Percentiles rank a stretch among this genome's conserved stretches.
Evolutionary conservation across 1,139 yeast species (phyloP).

Genomic region (Blastobotrys persicus): DNA sequence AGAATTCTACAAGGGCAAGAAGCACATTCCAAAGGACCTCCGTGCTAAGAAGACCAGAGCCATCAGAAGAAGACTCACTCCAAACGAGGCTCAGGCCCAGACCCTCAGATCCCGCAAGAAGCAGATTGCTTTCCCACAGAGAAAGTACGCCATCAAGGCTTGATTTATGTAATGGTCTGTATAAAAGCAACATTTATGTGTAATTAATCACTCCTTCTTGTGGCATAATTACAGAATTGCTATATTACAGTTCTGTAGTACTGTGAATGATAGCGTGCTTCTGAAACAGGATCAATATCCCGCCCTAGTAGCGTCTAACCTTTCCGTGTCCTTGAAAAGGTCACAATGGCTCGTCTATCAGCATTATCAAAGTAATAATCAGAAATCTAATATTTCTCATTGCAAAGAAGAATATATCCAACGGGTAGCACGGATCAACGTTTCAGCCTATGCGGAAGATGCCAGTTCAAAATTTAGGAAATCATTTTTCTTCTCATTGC

Average conservation of each 20-base stretch:
- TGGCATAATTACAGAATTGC: neutral
- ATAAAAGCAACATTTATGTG: constrained; percentile 5
- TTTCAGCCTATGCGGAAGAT: too few species aligned
- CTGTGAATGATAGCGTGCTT: too few species aligned
- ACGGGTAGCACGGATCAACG: too few species aligned
- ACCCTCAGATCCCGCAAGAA: constrained; percentile 91
- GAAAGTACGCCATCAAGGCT: constrained; percentile 98
- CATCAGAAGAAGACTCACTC: constrained; percentile 94
- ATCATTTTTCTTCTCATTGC: too few species aligned
- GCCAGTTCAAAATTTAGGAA: too few species aligned
- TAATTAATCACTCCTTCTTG: neutral
- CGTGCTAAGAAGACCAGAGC: constrained; percentile 99
- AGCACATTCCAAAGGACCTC: constrained; percentile 97
- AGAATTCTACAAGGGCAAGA: constrained; percentile 91
- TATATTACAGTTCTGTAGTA: too few species aligned
- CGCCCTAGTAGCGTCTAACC: too few species aligned
- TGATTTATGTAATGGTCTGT: constrained; percentile 41
- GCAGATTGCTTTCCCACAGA: constrained; percentile 95
- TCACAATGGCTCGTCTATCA: too few species aligned
- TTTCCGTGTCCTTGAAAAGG: too few species aligned
- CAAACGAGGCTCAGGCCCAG: constrained; percentile 74
- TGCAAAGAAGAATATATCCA: too few species aligned
- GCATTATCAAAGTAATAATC: too few species aligned
- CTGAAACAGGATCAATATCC: neutral
- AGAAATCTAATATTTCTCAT: too few species aligned